Evolutionary conservation across 2,329 filamentous ascomycete genomes (phyloP).

Genomic region (Ciborinia camelliae): DNA sequence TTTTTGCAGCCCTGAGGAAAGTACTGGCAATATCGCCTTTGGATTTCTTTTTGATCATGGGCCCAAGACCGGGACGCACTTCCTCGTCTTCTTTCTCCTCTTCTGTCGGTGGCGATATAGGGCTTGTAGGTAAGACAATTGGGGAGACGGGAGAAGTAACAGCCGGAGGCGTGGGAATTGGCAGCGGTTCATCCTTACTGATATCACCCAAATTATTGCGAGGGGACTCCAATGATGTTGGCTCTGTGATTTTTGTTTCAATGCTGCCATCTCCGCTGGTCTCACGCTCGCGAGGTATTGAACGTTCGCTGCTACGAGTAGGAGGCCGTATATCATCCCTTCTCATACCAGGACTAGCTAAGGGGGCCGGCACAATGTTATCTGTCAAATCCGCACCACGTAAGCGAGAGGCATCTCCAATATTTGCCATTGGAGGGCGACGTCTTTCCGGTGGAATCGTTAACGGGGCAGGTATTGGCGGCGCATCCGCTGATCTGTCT

Average conservation of each 20-base stretch:
- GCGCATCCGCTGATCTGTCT: slow-evolving; percentile 29
- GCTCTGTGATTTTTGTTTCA: slow-evolving; percentile 1
- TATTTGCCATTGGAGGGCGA: slow-evolving; percentile 36
- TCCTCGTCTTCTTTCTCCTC: slow-evolving; percentile 31
- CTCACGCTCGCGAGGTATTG: slow-evolving; percentile 26
- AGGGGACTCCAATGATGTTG: slow-evolving; percentile 9
- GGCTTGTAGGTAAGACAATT: slow-evolving; percentile 15
- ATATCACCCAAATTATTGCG: background rate
- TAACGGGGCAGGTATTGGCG: slow-evolving; percentile 35
- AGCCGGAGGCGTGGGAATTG: slow-evolving; percentile 12
- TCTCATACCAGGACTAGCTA: slow-evolving; percentile 38
- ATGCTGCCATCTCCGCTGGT: slow-evolving; percentile 13
- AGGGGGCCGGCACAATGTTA: slow-evolving; percentile 39
- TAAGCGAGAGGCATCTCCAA: slow-evolving; percentile 35
- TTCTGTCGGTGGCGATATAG: slow-evolving; percentile 2
- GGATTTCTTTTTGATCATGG: slow-evolving; percentile 80
- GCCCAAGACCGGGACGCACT: slow-evolving; percentile 73
- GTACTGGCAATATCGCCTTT: slow-evolving; percentile 70
- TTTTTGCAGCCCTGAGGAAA: slow-evolving; percentile 76
- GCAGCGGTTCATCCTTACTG: slow-evolving; percentile 4
- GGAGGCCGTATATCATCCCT: slow-evolving; percentile 38
- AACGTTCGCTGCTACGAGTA: slow-evolving; percentile 36
- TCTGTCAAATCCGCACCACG: slow-evolving; percentile 29
- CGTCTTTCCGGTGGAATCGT: slow-evolving; percentile 36
- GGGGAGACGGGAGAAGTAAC: slow-evolving; percentile 18